Base-by-base conservation (phyloP, 176 grass and related monocot genomes). In the Carex littledalei region DNA sequence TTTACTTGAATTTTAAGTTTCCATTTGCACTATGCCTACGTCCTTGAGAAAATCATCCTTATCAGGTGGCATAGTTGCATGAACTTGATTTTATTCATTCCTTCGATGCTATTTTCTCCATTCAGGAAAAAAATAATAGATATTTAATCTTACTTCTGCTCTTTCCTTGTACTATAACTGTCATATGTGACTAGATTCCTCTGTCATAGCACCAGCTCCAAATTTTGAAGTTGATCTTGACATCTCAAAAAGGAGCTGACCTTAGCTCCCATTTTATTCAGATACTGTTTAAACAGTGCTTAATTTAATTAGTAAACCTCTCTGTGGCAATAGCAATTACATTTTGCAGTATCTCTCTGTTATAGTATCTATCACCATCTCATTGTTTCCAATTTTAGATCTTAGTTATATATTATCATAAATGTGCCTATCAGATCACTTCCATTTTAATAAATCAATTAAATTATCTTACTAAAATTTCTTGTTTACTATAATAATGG, bases 401-500 rank as follows among this genome's bases (percentile, higher is more conserved):
- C 14, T 78, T 15, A 79, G 16, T 79, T 20, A 29, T 32, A 56
- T 17, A 8, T 24, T 15, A 58, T 20, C 57, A 11, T 61, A 82
- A 14, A 65, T 64, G 6, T 39, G 26, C 34, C 6, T 15, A 82
- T 65, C 34, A 65, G 57, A 57, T 82, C 20, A 3, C 58, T n/a
- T 65, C n/a, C 8, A 41, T 65, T 47, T 45, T 14, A 65, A 82
- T n/a, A 13, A 82, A 22, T 60, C 50, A 77, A 49, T 57, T 9
- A 22, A 82, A n/a, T 31, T 82, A 77, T 22, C 21, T 77, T 88
- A 11, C 57, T 34, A 34, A 6, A 8, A 4, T 34, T 84, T 5
- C 34, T 65, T 77, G 13, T 34, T 85, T 14, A 65, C 13, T 61
- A 74, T 87, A 84, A 78, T 11, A 80, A 63, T 80, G 77, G 76